phyloP scores from a whole-genome alignment of 148 eudicot genomes.

The Rhododendron griersonianum region DNA sequence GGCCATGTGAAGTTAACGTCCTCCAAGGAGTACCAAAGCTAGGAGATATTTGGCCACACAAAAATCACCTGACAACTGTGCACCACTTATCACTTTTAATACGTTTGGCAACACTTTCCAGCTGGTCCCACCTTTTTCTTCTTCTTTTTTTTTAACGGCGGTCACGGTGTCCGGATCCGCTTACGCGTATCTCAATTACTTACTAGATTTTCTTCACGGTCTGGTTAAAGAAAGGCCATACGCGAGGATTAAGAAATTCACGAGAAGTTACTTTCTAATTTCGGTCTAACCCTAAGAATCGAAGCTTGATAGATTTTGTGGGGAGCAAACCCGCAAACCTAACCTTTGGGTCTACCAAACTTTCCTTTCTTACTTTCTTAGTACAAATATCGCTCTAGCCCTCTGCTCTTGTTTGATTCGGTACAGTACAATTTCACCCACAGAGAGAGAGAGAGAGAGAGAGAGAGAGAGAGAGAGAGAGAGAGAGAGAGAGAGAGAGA shows the following conservation, averaged over 20 bases:
- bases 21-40: background rate
- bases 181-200: background rate
- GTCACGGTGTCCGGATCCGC: accelerated
- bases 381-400: background rate
- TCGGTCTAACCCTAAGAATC: too few species aligned
- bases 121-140: background rate
- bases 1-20: background rate
- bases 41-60: background rate
- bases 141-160: background rate
- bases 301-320: background rate
- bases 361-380: too few species aligned
- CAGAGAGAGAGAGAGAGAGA: background rate
- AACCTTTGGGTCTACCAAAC: background rate
- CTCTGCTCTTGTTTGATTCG: background rate
- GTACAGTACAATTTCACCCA: background rate
- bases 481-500: background rate
- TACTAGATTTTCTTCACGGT: background rate
- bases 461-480: background rate
- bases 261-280: too few species aligned
- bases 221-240: background rate
- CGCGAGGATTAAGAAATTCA: too few species aligned
- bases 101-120: background rate
- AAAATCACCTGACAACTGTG: constrained; percentile 6
- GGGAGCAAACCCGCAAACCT: background rate
- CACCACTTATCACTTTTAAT: background rate